These are phyloP conservation scores for Ephemerocybe angulata DNA, from an alignment of 768 basidiomycete species.

Conservation along the genomic window DNA sequence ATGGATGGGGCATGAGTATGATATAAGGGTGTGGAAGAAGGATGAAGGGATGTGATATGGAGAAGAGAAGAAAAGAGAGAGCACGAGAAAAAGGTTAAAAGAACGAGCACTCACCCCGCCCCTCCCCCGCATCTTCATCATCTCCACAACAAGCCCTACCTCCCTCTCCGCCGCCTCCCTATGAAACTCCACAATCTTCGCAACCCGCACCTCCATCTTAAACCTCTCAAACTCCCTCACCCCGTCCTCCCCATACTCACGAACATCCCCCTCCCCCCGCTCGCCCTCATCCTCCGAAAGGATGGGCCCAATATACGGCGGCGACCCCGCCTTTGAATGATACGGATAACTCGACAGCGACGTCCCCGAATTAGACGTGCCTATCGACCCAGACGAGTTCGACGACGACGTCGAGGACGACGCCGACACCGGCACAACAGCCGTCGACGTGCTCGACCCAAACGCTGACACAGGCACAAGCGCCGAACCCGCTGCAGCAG, in stretches of 20 bases:
- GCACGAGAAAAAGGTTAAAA: no score
- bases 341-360: no score
- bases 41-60: no score
- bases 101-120: not conserved
- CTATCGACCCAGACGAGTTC: no score
- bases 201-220: conserved; percentile 43
- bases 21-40: no score
- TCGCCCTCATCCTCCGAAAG: conserved; percentile 5
- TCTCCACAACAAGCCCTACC: conserved; percentile 36
- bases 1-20: no score
- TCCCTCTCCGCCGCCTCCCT: conserved; percentile 41
- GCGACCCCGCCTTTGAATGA: no score
- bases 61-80: no score
- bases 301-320: conserved; percentile 33
- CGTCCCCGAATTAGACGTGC: no score
- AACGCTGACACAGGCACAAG: conserved; percentile 18
- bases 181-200: conserved; percentile 51
- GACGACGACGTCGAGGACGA: no score
- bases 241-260: conserved; percentile 23
- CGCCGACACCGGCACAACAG: no score
- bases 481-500: not conserved
- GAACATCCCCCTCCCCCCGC: conserved; percentile 19
- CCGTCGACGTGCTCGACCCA: no score
- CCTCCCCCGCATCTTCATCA: conserved; percentile 23
- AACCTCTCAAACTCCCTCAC: conserved; percentile 39